Evolutionary conservation across 2,329 filamentous ascomycete species (phyloP).

Genomic region (Talaromyces sp.): DNA sequence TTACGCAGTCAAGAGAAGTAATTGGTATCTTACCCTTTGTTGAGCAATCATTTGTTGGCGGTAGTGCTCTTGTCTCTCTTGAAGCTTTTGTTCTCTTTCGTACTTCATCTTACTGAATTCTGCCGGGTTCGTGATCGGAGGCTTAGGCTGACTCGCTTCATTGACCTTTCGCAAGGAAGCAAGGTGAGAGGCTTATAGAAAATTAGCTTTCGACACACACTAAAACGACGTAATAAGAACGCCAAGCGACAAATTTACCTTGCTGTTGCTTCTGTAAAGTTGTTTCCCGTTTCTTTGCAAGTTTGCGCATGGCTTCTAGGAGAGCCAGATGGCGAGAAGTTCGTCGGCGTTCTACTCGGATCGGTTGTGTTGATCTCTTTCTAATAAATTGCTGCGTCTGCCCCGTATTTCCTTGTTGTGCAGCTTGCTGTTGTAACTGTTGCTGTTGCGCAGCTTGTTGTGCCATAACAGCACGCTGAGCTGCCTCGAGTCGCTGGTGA

Average conservation of each 20-base stretch:
- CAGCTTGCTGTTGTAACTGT: conserved; percentile 45
- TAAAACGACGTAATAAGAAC: not conserved
- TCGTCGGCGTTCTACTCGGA: conserved; percentile 79
- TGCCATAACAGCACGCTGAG: conserved; percentile 54
- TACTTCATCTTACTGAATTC: conserved; percentile 87
- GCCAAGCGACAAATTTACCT: conserved; percentile 32
- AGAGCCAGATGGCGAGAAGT: conserved; percentile 82
- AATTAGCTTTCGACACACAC: conserved; percentile 13
- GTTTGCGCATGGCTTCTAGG: conserved; percentile 90
- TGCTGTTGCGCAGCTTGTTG: conserved; percentile 53
- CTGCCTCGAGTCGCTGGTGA: conserved; percentile 58
- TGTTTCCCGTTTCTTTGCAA: conserved; percentile 90
- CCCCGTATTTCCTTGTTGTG: conserved; percentile 39
- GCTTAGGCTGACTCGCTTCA: conserved; percentile 58
- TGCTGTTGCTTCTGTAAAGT: conserved; percentile 83
- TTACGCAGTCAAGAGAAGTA: not conserved
- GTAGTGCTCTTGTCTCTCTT: conserved; percentile 54
- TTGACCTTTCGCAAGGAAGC: conserved; percentile 78
- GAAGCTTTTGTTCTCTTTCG: conserved; percentile 70
- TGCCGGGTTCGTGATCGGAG: conserved; percentile 67
- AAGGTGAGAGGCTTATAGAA: conserved; percentile 53
- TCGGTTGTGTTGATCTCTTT: conserved; percentile 67
- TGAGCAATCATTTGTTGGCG: conserved; percentile 59
- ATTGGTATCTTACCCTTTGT: conserved; percentile 40
- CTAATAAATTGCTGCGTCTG: conserved; percentile 52